Percentiles rank a stretch among this genome's conserved stretches.
Evolutionary conservation across 1,284 basidiomycete genomes (phyloP).

Genomic region (Ustilago cynodontis): DNA sequence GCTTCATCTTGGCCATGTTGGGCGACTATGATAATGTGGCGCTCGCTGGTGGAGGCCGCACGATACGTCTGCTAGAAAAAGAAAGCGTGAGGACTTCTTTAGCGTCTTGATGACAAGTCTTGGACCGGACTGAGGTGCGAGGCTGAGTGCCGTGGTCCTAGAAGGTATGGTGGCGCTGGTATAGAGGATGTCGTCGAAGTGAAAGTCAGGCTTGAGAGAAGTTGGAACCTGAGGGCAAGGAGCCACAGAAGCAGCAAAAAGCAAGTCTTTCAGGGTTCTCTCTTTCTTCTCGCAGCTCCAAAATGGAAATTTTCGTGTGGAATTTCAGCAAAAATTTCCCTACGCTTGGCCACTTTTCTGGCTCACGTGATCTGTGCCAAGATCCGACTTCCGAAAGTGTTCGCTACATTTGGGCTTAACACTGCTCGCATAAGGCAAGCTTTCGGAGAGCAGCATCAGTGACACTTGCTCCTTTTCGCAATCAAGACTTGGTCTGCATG

Average conservation of each 20-base stretch:
- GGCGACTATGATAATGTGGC: background rate
- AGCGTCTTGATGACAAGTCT: slow-evolving; percentile 13
- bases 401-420: background rate
- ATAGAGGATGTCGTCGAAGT: slow-evolving; percentile 2
- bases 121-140: background rate
- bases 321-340: slow-evolving; percentile 35
- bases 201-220: background rate
- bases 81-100: background rate
- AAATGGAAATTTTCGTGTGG: slow-evolving; percentile 28
- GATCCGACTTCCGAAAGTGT: slow-evolving; percentile 19
- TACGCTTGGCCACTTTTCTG: slow-evolving; percentile 13
- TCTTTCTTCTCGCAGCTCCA: background rate
- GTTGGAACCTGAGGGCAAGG: background rate
- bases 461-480: background rate
- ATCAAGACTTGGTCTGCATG: background rate
- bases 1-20: slow-evolving; percentile 86
- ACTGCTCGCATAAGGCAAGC: background rate
- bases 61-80: background rate
- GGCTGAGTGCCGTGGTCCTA: background rate
- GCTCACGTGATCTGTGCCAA: slow-evolving; percentile 24
- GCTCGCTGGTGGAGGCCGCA: slow-evolving; percentile 15
- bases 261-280: slow-evolving; percentile 25
- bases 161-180: background rate
- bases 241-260: slow-evolving; percentile 8
- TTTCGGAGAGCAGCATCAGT: too few species aligned